Percentiles rank a stretch among this genome's conserved stretches.
Conservation (phyloP, 495 filamentous ascomycete species). For the Penicillium egyptiacum region DNA sequence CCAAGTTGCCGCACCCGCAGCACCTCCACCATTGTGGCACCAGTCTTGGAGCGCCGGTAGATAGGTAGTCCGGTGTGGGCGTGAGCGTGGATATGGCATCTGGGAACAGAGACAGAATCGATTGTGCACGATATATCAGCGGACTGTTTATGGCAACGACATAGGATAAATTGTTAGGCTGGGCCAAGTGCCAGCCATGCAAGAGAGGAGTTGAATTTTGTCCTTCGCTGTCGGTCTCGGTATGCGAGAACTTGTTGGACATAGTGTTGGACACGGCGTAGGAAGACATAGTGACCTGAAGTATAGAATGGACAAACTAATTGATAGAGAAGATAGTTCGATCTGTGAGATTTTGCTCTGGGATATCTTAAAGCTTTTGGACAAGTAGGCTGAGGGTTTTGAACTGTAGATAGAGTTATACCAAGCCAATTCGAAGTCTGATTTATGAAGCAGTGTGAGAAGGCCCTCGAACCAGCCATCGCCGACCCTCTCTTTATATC, state of each 20-base stretch:
- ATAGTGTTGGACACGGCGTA: background rate
- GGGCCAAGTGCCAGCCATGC: background rate
- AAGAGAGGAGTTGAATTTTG: background rate
- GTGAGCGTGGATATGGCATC: background rate
- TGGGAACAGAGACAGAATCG: background rate
- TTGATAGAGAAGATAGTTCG: background rate
- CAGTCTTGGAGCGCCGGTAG: background rate
- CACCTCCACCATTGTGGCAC: conserved; percentile 5
- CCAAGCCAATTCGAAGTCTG: background rate
- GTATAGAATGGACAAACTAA: background rate
- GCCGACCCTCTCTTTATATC: background rate
- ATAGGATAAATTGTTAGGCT: background rate
- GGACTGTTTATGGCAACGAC: too few relatives aligned
- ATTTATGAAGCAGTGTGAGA: background rate
- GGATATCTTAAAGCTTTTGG: background rate
- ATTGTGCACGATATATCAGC: background rate
- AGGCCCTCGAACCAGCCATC: background rate
- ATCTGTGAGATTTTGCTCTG: background rate
- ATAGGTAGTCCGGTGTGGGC: background rate
- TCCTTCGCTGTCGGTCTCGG: background rate
- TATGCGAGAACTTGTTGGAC: too few relatives aligned
- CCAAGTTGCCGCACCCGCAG: conserved; percentile 1
- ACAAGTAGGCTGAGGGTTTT: background rate
- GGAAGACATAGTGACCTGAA: background rate
- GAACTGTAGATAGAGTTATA: background rate